These are phyloP conservation scores for Phaeosphaeria sp. DNA, from an alignment of 2,329 filamentous ascomycete genomes.

Conservation along the genomic window DNA sequence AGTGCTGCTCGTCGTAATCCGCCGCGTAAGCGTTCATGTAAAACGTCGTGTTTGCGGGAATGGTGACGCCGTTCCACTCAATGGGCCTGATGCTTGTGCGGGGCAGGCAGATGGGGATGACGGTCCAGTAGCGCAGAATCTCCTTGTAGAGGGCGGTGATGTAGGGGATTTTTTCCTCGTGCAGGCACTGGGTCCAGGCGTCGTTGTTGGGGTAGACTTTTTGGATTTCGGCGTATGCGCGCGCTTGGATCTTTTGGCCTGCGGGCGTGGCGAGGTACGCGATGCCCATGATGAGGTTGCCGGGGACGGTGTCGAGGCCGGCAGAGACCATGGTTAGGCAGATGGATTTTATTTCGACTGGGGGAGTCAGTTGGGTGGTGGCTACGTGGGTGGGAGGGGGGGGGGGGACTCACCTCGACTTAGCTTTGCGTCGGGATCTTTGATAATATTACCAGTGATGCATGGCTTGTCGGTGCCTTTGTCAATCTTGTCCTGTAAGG, in stretches of 20 bases:
- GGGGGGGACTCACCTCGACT: slow-evolving; percentile 61
- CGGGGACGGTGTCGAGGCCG: slow-evolving; percentile 81
- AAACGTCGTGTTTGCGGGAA: slow-evolving; percentile 79
- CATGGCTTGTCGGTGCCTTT: slow-evolving; percentile 71
- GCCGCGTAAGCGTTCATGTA: slow-evolving; percentile 80
- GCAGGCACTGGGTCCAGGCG: slow-evolving; percentile 75
- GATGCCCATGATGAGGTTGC: slow-evolving; percentile 79
- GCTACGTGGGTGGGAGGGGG: neutral
- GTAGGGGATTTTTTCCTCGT: slow-evolving; percentile 78
- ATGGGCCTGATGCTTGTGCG: slow-evolving; percentile 76
- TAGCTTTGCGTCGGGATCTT: slow-evolving; percentile 72
- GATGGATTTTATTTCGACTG: slow-evolving; percentile 79
- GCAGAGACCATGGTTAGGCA: slow-evolving; percentile 83
- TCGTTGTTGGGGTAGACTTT: slow-evolving; percentile 74
- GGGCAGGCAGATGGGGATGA: slow-evolving; percentile 80
- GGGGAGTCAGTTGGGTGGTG: slow-evolving; percentile 11
- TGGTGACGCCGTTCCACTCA: slow-evolving; percentile 68
- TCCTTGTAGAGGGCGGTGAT: slow-evolving; percentile 81
- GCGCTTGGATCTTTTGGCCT: slow-evolving; percentile 73
- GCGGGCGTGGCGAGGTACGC: slow-evolving; percentile 73
- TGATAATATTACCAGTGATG: slow-evolving; percentile 73
- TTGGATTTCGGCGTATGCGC: slow-evolving; percentile 73
- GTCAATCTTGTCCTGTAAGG: slow-evolving; percentile 66
- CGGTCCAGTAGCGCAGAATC: slow-evolving; percentile 77
- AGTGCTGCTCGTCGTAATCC: slow-evolving; percentile 73